These are phyloP conservation scores for Penicillium parvum DNA, from an alignment of 495 filamentous ascomycete species.

Conservation along the genomic window DNA sequence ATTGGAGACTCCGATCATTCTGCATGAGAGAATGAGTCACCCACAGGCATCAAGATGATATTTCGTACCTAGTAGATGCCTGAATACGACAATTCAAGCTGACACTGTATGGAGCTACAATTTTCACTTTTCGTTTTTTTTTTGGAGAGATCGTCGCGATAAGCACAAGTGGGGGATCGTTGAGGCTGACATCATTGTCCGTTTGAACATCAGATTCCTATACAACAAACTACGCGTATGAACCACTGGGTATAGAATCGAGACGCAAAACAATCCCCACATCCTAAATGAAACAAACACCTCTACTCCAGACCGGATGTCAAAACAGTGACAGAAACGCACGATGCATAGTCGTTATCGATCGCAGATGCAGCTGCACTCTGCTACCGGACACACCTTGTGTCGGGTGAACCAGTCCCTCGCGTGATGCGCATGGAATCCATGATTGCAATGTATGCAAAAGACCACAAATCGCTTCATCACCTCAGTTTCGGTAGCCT, in stretches of 20 bases:
- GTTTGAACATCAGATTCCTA: background rate
- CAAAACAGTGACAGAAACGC: background rate
- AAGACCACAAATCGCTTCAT: conserved; percentile 63
- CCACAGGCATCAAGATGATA: background rate
- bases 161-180: background rate
- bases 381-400: conserved; percentile 79
- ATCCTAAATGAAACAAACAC: background rate
- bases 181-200: background rate
- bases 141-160: background rate
- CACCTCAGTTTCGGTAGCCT: conserved; percentile 30
- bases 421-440: conserved; percentile 84
- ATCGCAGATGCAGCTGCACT: conserved; percentile 80
- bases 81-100: no score
- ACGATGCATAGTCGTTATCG: conserved; percentile 18
- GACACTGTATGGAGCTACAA: no score
- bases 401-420: conserved; percentile 80
- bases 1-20: background rate
- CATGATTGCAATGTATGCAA: conserved; percentile 85
- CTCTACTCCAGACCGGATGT: no score
- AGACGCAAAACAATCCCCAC: background rate
- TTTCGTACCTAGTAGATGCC: no score
- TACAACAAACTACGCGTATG: background rate
- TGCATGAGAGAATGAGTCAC: background rate
- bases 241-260: conserved; percentile 16
- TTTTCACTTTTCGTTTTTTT: background rate